Evolutionary conservation across 441 rosid genomes (phyloP).

Genomic region (Erodium moschatum): DNA sequence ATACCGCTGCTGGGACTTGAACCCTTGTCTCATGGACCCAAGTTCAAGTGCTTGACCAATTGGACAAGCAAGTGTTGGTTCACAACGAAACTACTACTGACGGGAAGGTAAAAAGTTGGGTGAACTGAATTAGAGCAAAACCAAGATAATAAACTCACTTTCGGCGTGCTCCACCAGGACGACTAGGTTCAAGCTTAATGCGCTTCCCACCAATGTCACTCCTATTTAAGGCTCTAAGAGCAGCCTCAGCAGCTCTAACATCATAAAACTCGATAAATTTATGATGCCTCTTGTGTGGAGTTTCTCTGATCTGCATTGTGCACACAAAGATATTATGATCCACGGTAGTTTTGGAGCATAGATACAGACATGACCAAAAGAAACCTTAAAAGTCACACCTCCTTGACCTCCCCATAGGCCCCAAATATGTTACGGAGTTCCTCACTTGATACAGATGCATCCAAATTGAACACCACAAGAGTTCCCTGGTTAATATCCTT

Average conservation of each 20-base stretch:
- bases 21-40: no score
- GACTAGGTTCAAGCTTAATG: constrained; percentile 87
- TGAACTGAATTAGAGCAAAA: no score
- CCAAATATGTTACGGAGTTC: constrained; percentile 69
- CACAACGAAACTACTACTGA: no score
- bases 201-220: constrained; percentile 87
- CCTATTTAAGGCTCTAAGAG: constrained; percentile 68
- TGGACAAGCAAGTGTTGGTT: no score
- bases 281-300: constrained; percentile 71
- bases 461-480: constrained; percentile 75
- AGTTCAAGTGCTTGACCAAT: no score
- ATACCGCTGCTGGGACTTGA: no score
- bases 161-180: constrained; percentile 85
- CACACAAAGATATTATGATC: constrained; percentile 16
- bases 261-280: constrained; percentile 81
- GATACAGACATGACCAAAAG: constrained; percentile 9
- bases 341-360: constrained; percentile 4
- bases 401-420: constrained; percentile 80
- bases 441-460: constrained; percentile 73
- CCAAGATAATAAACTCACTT: constrained; percentile 37
- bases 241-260: constrained; percentile 81
- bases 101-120: no score
- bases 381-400: constrained; percentile 32
- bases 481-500: constrained; percentile 86
- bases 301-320: constrained; percentile 70